Evolutionary conservation across 2,329 filamentous ascomycete genomes (phyloP), one percentile per base, ranked within the genome.

Genomic region (Dothistroma pini): DNA sequence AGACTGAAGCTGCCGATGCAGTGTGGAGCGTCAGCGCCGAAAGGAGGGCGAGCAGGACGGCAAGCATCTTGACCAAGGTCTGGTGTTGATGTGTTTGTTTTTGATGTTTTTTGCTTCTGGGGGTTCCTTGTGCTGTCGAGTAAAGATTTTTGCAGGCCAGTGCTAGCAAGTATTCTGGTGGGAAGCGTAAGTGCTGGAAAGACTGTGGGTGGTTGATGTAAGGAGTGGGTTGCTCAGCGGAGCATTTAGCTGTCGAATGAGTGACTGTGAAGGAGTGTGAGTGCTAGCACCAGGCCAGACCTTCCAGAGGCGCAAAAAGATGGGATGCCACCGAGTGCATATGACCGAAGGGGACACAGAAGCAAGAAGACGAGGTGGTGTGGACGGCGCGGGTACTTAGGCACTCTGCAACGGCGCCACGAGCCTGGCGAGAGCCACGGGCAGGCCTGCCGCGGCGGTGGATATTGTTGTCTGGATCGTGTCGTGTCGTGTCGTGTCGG

Each of bases 1-100:
- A 69, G 58, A 74, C 73, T 51, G 67, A 63, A 25, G 69, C 65
- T 51, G 72, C 72, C n/a, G 67, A 62, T 14, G 66, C 66, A 10
- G 68, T 63, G 50, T 61, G 68, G 35, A 72, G 48, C 21, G 66
- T 59, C 62, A 71, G 50, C 34, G 69, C 69, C 61, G 67, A 65
- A 8, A 66, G 59, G 32, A 66, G 57, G 56, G 63, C 62, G 52
- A 66, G 53, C 59, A 66, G 61, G 58, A 65, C 51, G 57, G 60
- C 50, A 50, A 66, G 54, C 66, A 68, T 67, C 7, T 38, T 64
- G 60, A n/a, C 16, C 29, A 9, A 31, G 29, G 5, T 9, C 10
- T 59, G 51, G 12, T 53, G 21, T 11, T 53, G 38, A 12, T 57
- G 38, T 35, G 38, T 35, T 34, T 51, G 48, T 56, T 53, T 29